Evolutionary conservation across 2,329 filamentous ascomycete genomes (phyloP), one percentile per base, ranked within the genome.

Genomic region (Curvularia sp.): DNA sequence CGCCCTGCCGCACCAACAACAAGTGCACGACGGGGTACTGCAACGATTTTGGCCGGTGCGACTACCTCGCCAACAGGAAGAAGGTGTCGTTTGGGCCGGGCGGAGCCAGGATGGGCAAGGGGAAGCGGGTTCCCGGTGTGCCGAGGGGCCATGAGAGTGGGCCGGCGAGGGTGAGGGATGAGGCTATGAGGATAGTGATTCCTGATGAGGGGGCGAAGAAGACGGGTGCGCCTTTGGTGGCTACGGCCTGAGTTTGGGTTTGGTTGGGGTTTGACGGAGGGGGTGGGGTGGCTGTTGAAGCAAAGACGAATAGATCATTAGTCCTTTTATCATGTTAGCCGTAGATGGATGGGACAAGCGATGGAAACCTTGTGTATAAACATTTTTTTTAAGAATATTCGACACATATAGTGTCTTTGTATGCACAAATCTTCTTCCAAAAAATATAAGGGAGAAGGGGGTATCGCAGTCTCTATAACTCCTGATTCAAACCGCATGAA

Each of bases 1-100:
- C 60, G 0, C 50, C 47, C 0, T 77, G 74, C 57, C 65, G 58
- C 30, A 68, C 58, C 27, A 70, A 66, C 36, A 68, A 70, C 30
- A 64, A 59, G n/a, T 76, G 74, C 36, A 74, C 72, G 50, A 75
- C 73, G 0, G 73, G 73, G 0, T 72, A 65, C 46, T 77, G 74
- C 34, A 77, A 76, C 19, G 46, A 48, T 1, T 52, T 70, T 32
- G 73, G 69, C 0, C 58, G 65, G 0, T 77, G 74, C 34, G 73
- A 76, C 57, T 74, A 74, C 23, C 49, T 67, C 0, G 63, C n/a
- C n/a, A 1, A 19, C 19, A 6, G 63, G 0, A 55, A 66, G 49
- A 57, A 54, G 53, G 68, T 74, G 59, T 13, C 57, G 5, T 51
- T 51, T n/a, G 72, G 73, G 0, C 70, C 69, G 0, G 71, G 72